Conservation (phyloP, 2,329 filamentous ascomycete species). For the Tolypocladium nubicola region DNA sequence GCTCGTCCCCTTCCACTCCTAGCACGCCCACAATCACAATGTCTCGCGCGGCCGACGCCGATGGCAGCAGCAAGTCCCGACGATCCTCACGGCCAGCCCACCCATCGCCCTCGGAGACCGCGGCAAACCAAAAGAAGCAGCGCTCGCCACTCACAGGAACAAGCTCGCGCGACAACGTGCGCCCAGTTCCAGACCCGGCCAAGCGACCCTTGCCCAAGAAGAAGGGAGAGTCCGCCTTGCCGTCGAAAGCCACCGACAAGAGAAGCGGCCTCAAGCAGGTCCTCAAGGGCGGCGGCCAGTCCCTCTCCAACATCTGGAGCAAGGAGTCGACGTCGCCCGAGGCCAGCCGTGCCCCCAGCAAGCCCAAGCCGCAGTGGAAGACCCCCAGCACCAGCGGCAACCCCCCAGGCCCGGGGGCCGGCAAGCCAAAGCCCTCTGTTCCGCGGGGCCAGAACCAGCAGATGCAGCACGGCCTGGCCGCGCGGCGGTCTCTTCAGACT, state of each 20-base stretch:
- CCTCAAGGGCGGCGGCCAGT: slow-evolving; percentile 37
- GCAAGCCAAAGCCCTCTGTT: slow-evolving; percentile 5
- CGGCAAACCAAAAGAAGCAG: slow-evolving; percentile 36
- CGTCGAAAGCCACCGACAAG: slow-evolving; percentile 11
- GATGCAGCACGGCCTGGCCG: neutral
- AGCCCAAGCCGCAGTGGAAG: slow-evolving; percentile 15
- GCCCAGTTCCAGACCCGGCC: neutral
- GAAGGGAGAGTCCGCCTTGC: slow-evolving; percentile 12
- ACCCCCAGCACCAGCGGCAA: slow-evolving; percentile 4
- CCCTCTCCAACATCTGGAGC: slow-evolving; percentile 36
- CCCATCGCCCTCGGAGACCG: neutral
- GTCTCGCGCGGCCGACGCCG: slow-evolving; percentile 7
- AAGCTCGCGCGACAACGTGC: slow-evolving; percentile 10
- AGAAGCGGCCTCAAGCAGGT: slow-evolving; percentile 28
- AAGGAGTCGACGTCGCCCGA: slow-evolving; percentile 29
- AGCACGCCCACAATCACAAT: neutral
- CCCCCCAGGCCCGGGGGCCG: slow-evolving; percentile 1
- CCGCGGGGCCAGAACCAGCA: neutral
- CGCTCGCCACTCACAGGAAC: slow-evolving; percentile 22
- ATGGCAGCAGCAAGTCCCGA: slow-evolving; percentile 3
- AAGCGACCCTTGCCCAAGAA: slow-evolving; percentile 15
- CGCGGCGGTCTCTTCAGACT: slow-evolving; percentile 6
- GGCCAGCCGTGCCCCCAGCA: slow-evolving; percentile 7
- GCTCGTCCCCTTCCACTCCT: neutral
- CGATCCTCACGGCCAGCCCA: neutral